Percentiles rank a stretch among this genome's conserved stretches.
Conservation (phyloP, 352 stramenopile genomes). For the Phytophthora boehmeriae region DNA sequence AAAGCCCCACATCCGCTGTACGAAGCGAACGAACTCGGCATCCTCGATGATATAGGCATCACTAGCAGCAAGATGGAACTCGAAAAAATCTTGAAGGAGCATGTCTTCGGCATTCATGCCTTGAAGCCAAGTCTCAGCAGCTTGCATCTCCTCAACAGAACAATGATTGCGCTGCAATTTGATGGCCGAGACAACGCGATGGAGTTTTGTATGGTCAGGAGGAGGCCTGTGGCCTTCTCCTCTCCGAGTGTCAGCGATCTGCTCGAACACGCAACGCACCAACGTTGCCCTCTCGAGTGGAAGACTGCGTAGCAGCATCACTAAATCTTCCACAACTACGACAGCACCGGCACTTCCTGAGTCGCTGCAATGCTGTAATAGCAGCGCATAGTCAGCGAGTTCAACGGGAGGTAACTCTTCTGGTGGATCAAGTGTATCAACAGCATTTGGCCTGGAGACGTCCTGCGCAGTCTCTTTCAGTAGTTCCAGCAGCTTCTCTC, state of each 20-base stretch:
- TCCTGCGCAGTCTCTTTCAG: conserved; percentile 21
- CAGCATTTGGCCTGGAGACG: neutral
- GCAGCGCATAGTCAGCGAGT: conserved; percentile 46
- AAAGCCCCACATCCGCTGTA: conserved; percentile 70
- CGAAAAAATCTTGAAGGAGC: conserved; percentile 43
- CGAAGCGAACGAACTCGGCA: conserved; percentile 61
- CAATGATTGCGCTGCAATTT: conserved; percentile 57
- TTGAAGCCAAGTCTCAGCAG: conserved; percentile 42
- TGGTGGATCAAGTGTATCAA: neutral
- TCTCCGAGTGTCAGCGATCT: conserved; percentile 52
- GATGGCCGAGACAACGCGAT: conserved; percentile 50
- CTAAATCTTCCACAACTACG: conserved; percentile 37
- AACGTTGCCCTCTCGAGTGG: conserved; percentile 44
- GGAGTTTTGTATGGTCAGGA: conserved; percentile 48
- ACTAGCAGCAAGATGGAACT: conserved; percentile 56
- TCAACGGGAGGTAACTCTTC: conserved; percentile 21
- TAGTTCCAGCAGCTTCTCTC: conserved; percentile 20
- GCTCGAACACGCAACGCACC: conserved; percentile 57
- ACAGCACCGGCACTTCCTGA: conserved; percentile 11
- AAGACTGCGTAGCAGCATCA: conserved; percentile 44
- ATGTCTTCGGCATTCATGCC: conserved; percentile 20
- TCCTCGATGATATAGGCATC: conserved; percentile 56
- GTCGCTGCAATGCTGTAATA: conserved; percentile 61
- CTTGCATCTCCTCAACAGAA: conserved; percentile 38
- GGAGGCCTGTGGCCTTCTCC: conserved; percentile 49